Conservation (phyloP, 2,329 filamentous ascomycete genomes). For the Cladobotryum protrusum region DNA sequence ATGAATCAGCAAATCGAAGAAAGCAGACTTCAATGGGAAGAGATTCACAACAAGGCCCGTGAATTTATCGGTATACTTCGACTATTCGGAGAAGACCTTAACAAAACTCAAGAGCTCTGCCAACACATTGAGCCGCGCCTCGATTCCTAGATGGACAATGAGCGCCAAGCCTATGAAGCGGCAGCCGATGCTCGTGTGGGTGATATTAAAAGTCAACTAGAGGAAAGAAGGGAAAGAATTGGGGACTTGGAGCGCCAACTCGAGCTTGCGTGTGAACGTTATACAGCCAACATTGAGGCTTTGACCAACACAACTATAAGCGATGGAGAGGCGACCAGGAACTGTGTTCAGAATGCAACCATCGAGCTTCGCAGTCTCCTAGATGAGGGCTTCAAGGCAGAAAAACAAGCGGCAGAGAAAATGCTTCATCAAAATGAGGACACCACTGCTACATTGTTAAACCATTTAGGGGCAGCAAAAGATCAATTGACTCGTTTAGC, state of each 20-base stretch:
- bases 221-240: conserved; percentile 17
- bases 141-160: conserved; percentile 5
- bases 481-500: conserved; percentile 11
- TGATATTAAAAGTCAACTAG: conserved; percentile 15
- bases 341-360: conserved; percentile 15
- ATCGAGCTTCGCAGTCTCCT: conserved; percentile 17
- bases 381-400: conserved; percentile 18
- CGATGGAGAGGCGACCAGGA: conserved; percentile 13
- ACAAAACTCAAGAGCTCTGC: conserved; percentile 11
- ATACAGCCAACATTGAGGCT: conserved; percentile 14
- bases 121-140: conserved; percentile 15
- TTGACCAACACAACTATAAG: conserved; percentile 10
- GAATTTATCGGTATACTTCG: neutral
- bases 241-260: conserved; percentile 18
- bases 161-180: conserved; percentile 6
- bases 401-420: conserved; percentile 15
- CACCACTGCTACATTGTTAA: neutral
- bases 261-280: conserved; percentile 13
- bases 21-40: neutral
- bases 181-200: conserved; percentile 8
- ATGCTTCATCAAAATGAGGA: conserved; percentile 4
- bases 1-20: neutral
- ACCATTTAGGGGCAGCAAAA: conserved; percentile 17
- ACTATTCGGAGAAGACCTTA: neutral
- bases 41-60: neutral